These are phyloP conservation scores for Gaeumannomyces tritici DNA, from an alignment of 2,329 filamentous ascomycete genomes.

Conservation along the genomic window DNA sequence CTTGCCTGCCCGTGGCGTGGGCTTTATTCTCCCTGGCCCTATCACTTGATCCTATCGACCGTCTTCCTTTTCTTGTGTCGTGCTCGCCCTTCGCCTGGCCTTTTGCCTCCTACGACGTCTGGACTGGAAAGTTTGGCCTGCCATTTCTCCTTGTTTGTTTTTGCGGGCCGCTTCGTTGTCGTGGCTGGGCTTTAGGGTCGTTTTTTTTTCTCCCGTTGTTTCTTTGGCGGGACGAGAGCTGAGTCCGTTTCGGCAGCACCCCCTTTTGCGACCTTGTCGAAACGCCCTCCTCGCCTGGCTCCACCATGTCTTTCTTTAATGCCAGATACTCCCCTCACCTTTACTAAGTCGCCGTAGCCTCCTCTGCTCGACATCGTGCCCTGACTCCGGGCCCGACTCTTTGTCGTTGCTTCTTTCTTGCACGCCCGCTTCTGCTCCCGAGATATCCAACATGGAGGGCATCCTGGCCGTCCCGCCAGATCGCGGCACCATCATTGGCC, in stretches of 20 bases:
- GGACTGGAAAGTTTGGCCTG: not conserved
- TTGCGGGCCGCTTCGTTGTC: not conserved
- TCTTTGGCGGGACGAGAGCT: not conserved
- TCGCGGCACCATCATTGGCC: slow-evolving; percentile 39
- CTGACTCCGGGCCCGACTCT: not conserved
- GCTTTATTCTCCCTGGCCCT: not conserved
- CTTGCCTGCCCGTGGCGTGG: not conserved
- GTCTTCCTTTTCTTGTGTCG: not conserved
- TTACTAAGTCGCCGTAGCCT: not conserved
- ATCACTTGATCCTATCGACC: not conserved
- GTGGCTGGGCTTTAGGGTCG: not conserved
- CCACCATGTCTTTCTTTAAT: slow-evolving; percentile 1
- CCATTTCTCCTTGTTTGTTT: not conserved
- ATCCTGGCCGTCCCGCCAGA: slow-evolving; percentile 40
- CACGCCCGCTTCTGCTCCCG: not conserved
- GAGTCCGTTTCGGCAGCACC: not conserved
- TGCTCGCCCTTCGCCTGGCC: not conserved
- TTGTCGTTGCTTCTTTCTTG: not conserved
- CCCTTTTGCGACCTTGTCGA: not conserved
- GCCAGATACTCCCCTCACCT: not conserved
- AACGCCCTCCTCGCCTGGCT: not conserved
- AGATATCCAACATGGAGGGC: slow-evolving; percentile 32
- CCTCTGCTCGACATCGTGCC: not conserved
- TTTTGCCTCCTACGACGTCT: too few species aligned
- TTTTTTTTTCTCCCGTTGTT: not conserved